phyloP scores from a whole-genome alignment of 441 rosid species.

The Aquilaria agallochum region DNA sequence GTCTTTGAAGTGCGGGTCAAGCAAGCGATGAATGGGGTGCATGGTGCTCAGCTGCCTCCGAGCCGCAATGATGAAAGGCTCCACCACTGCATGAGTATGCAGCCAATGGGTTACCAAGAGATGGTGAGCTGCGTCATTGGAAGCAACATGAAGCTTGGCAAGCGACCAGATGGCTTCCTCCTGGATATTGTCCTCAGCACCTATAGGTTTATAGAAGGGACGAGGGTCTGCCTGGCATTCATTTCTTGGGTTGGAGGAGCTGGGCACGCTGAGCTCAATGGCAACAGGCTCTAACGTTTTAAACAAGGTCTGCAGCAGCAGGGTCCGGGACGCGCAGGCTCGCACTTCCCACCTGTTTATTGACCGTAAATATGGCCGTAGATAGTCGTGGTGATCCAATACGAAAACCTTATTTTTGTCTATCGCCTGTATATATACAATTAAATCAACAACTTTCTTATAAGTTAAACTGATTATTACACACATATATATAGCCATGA shows the following conservation, averaged over 20 bases:
- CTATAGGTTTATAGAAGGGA: no score
- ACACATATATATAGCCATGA: no score
- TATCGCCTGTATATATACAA: constrained; percentile 29
- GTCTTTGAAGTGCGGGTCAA: constrained; percentile 60
- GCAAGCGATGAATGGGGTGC: constrained; percentile 54
- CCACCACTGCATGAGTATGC: constrained; percentile 57
- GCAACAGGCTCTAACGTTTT: constrained; percentile 40
- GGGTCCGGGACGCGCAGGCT: constrained; percentile 58
- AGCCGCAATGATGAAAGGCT: constrained; percentile 62
- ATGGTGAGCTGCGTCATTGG: constrained; percentile 59
- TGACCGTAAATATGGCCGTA: constrained; percentile 42
- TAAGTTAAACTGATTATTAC: no score
- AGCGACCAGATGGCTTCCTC: constrained; percentile 51
- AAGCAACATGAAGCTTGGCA: constrained; percentile 56
- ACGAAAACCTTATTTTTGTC: constrained; percentile 31
- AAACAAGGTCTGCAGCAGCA: constrained; percentile 25
- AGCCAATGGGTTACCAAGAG: constrained; percentile 63
- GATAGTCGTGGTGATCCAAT: constrained; percentile 63
- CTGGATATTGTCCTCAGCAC: neutral
- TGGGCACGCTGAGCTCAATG: constrained; percentile 53
- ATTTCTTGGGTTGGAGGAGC: neutral
- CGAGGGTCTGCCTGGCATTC: no score
- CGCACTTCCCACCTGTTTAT: constrained; percentile 33
- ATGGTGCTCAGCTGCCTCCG: constrained; percentile 53
- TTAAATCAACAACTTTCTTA: no score